These are phyloP conservation scores for Rubia yunnanensis DNA, from an alignment of 257 asterid species.

Conservation along the genomic window DNA sequence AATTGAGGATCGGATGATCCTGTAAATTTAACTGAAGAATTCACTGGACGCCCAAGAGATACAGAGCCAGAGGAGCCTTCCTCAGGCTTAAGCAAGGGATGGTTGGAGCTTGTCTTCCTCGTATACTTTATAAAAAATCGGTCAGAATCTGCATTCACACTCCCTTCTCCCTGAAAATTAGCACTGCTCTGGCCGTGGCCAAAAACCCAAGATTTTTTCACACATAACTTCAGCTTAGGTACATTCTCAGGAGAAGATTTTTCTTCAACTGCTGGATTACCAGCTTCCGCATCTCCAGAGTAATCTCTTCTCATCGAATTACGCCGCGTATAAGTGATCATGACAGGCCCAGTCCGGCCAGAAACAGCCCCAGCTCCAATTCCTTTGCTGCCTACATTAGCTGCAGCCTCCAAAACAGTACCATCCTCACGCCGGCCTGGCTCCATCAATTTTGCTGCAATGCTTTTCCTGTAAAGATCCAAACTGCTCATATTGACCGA, in stretches of 20 bases:
- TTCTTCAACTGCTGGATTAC: constrained; percentile 11
- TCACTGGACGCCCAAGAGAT: constrained; percentile 21
- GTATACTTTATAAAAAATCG: constrained; percentile 40
- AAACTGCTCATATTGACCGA: constrained; percentile 16
- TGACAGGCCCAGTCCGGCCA: constrained; percentile 11
- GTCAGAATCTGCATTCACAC: constrained; percentile 20
- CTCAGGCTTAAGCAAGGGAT: constrained; percentile 6
- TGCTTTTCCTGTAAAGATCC: constrained; percentile 18
- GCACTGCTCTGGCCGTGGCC: constrained; percentile 17
- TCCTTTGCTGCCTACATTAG: background rate
- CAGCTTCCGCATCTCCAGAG: constrained; percentile 23
- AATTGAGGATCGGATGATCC: constrained; percentile 25
- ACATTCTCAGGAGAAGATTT: constrained; percentile 23
- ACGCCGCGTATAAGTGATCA: constrained; percentile 34
- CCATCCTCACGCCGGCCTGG: constrained; percentile 22
- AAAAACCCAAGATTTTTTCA: constrained; percentile 5
- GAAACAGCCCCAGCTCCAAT: constrained; percentile 13
- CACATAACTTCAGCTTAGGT: constrained; percentile 4
- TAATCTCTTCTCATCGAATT: constrained; percentile 28
- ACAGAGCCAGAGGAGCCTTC: background rate
- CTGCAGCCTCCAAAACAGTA: constrained; percentile 13
- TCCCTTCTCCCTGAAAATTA: constrained; percentile 21
- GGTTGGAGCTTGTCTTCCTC: constrained; percentile 30
- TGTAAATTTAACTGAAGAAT: constrained; percentile 30
- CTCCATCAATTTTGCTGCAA: constrained; percentile 25